These are phyloP conservation scores for Boechera retrofracta DNA, from an alignment of 345 rosid genomes.

Conservation along the genomic window DNA sequence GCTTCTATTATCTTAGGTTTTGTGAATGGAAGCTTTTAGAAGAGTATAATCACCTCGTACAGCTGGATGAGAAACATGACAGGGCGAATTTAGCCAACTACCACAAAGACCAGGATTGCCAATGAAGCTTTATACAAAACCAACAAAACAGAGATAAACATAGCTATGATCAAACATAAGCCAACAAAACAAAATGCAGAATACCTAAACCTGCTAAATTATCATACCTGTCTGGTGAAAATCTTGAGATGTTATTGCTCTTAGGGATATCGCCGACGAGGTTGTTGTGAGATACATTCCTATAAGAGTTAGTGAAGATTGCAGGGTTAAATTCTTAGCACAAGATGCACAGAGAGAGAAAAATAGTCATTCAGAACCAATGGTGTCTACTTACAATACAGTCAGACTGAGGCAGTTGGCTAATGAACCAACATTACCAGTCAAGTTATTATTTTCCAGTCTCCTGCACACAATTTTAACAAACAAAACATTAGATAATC, in stretches of 20 bases:
- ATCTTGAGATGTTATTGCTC: slow-evolving; percentile 78
- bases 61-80: slow-evolving; percentile 59
- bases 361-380: slow-evolving; percentile 5
- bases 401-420: slow-evolving; percentile 75
- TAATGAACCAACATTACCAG: slow-evolving; percentile 76
- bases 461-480: slow-evolving; percentile 56
- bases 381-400: slow-evolving; percentile 57
- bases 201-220: not conserved
- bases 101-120: slow-evolving; percentile 90
- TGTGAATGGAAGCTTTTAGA: not conserved
- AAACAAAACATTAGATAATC: slow-evolving; percentile 9
- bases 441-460: slow-evolving; percentile 77
- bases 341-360: not conserved
- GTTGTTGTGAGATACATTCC: slow-evolving; percentile 87
- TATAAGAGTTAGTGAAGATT: slow-evolving; percentile 40
- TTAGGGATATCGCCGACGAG: slow-evolving; percentile 79
- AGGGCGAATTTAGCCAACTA: slow-evolving; percentile 70
- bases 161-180: not conserved
- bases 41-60: slow-evolving; percentile 67
- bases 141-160: not conserved
- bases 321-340: not conserved
- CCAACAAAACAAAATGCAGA: slow-evolving; percentile 9
- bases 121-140: slow-evolving; percentile 58
- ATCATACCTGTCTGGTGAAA: slow-evolving; percentile 69
- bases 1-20: not conserved